Base-by-base conservation (phyloP, 192 early-diverging fungal species). In the Backusella morwellensis region DNA sequence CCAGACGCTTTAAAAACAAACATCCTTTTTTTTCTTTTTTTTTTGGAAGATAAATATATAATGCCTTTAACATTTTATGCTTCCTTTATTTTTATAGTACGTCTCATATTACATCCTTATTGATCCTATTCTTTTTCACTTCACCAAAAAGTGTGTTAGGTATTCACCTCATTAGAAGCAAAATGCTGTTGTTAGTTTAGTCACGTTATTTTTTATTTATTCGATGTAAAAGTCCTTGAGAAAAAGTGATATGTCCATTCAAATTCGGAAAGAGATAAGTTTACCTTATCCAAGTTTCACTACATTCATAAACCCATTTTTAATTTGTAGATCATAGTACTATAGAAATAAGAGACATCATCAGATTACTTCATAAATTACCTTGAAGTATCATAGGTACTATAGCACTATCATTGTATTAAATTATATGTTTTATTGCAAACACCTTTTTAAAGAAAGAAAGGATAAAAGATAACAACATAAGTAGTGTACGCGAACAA, bases 171-270 rank as follows among this genome's bases (percentile, higher is more conserved):
- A 50, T 50, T 40, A 14, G 56, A 63, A 29, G 12, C 11, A 29
- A 14, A 63, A 26, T 63, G 12, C 12, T 12, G 23, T 63, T 63
- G 56, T 63, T 63, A 63, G 56, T 63, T 63, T 63, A 63, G 56
- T 63, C 56, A 63, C 56, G 23, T 63, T 26, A 63, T 29, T 63
- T 63, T 63, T 63, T 63, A 63, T 63, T 63, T 63, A 63, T 63
- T 63, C 21, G 14, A 63, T 63, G 56, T 63, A 26, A 63, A 4
- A 6, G 29, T 29, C 47, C 54, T 59, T 59, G 54, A 59, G 54
- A 59, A 59, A 59, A 26, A 59, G 23, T 23, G 23, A 59, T 26
- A 59, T 59, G 9, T 59, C 54, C 11, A 29, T 26, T 26, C 4
- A 29, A 63, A 63, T 29, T 63, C 26, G 23, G 56, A 63, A 63